Evolutionary conservation across 768 basidiomycete species (phyloP), one percentile per base, ranked within the genome.

Genomic region (Amanita pallidorosea): DNA sequence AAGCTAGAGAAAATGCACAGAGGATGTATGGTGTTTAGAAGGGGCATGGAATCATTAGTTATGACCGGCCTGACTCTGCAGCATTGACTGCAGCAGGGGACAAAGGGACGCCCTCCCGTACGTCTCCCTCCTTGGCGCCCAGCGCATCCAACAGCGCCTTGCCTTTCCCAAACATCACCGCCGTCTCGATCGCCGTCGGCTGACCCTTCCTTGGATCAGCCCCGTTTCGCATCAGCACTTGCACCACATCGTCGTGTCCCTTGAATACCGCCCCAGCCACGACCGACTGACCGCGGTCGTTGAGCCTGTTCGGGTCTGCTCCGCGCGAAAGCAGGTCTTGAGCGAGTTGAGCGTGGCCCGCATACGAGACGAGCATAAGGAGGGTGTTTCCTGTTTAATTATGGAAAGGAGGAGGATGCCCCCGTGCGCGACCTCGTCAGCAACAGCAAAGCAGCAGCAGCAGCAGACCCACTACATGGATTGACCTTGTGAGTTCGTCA

Each of bases 231-330:
- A 76, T 61, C 25, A 90, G 71, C 1, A 69, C 65, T n/a, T 69
- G 69, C 1, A 85, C 81, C 42, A 88, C 70, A 6, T 77, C 80
- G 51, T 77, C 74, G 58, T 84, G 71, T 0, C 70, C 76, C 63
- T 89, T 89, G 69, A 88, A 90, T 0, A 88, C 77, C 0, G 82
- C 86, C 2, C 87, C 88, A 6, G 87, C 82, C 18, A 90, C 67
- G 20, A 85, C 79, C 7, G 83, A 80, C 57, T 89, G 88, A 0
- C 77, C 78, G 2, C 75, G 70, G 56, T 88, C 85, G 62, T 90
- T 90, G 46, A 79, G 59, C 9, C 78, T 69, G 57, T 87, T 81
- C 2, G 80, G 77, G 61, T 88, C 83, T 35, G 77, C 84, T 2
- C 76, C 75, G 31, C 74, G 71, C 5, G 65, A 57, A 43, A 88